Evolutionary conservation across 208 protist genomes (phyloP).

Genomic region (Histomonas meleagridis): DNA sequence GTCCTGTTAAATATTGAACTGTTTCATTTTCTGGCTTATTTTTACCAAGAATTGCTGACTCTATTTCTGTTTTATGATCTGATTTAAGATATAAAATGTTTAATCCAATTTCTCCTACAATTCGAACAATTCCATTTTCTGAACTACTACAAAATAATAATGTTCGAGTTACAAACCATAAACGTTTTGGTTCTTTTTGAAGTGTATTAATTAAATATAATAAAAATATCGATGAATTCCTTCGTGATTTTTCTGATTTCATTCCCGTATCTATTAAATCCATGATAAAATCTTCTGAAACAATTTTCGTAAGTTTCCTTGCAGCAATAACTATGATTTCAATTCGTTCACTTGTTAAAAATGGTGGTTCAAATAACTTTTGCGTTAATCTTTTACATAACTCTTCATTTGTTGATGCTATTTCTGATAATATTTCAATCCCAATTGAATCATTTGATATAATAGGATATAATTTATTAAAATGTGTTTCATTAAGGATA

Average conservation of each 20-base stretch:
- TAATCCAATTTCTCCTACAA: not conserved
- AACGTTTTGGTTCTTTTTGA: not conserved
- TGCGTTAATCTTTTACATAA: not conserved
- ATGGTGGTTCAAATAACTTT: not conserved
- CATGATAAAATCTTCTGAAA: not conserved
- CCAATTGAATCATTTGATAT: conserved; percentile 14
- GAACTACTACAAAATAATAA: not conserved
- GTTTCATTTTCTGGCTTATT: not conserved
- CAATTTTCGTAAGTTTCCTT: not conserved
- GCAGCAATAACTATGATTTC: conserved; percentile 19
- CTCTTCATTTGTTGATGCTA: not conserved
- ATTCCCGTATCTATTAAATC: not conserved
- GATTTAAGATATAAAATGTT: not conserved
- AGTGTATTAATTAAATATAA: not conserved
- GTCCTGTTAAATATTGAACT: not conserved
- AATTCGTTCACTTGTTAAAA: not conserved
- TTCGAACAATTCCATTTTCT: conserved; percentile 34
- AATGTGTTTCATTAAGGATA: not conserved
- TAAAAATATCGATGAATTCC: not conserved
- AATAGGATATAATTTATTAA: not conserved
- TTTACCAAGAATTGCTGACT: not conserved
- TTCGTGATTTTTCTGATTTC: not conserved
- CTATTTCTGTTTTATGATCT: not conserved
- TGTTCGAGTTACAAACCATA: not conserved
- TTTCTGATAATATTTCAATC: not conserved